Conservation (phyloP, 2,329 filamentous ascomycete genomes). For the Rutstroemia sp. region DNA sequence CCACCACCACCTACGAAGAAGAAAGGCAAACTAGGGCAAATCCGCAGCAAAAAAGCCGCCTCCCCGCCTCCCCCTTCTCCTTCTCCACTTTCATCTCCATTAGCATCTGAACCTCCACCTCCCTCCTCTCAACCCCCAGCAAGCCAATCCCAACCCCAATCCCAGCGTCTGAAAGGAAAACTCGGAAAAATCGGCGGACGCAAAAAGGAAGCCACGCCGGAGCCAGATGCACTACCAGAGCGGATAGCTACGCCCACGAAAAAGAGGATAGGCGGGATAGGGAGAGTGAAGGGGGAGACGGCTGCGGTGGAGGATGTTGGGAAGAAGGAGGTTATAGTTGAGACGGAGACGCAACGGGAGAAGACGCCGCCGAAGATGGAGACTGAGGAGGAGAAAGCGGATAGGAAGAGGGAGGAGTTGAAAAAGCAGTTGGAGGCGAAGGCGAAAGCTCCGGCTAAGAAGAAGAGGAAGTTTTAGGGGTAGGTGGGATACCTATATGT, state of each 20-base stretch:
- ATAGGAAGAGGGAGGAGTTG: constrained; percentile 25
- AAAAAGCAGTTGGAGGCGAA: constrained; percentile 28
- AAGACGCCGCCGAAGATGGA: constrained; percentile 16
- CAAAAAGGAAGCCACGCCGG: constrained; percentile 14
- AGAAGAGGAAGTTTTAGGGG: constrained; percentile 30
- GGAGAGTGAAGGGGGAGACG: constrained; percentile 3
- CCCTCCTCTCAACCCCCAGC: constrained; percentile 5
- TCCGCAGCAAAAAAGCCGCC: constrained; percentile 18
- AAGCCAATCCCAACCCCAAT: constrained; percentile 1
- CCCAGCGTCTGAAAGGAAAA: constrained; percentile 14
- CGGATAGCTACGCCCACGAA: constrained; percentile 10
- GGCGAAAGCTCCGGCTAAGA: constrained; percentile 26
- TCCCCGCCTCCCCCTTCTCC: constrained; percentile 4
- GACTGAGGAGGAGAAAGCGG: constrained; percentile 27
- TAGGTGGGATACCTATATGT: not conserved
- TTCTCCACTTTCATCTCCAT: not conserved
- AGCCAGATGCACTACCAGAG: constrained; percentile 9
- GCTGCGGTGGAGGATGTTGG: constrained; percentile 1
- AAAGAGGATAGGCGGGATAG: constrained; percentile 22
- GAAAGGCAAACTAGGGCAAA: constrained; percentile 16
- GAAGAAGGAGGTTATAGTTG: constrained; percentile 1
- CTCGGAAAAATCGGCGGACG: constrained; percentile 25
- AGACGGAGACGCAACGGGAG: constrained; percentile 10
- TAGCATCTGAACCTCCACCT: not conserved
- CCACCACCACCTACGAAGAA: constrained; percentile 1